Conservation (phyloP, 164 flowering plant species). For the Sedum album region DNA sequence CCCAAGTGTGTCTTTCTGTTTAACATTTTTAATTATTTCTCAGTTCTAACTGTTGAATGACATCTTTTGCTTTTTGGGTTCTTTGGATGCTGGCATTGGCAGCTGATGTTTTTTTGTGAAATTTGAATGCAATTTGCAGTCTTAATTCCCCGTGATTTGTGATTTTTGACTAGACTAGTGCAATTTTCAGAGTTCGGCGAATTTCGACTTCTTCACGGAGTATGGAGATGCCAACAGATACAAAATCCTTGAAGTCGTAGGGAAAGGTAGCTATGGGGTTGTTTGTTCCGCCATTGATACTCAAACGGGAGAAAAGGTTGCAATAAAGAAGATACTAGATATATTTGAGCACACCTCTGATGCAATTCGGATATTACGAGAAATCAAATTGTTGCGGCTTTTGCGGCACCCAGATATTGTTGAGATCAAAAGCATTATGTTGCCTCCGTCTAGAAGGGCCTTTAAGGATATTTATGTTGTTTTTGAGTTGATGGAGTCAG, state of each 20-base stretch:
- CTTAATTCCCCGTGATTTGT: background rate
- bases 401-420: conserved; percentile 66
- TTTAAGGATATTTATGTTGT: conserved; percentile 66
- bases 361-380: conserved; percentile 53
- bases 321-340: conserved; percentile 54
- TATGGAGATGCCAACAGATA: conserved; percentile 60
- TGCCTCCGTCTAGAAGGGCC: conserved; percentile 57
- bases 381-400: conserved; percentile 54
- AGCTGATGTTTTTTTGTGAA: background rate
- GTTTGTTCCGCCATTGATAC: conserved; percentile 63
- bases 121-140: background rate
- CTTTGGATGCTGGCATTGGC: background rate
- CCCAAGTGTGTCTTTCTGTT: background rate
- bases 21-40: background rate
- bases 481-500: conserved; percentile 75
- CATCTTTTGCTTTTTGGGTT: background rate
- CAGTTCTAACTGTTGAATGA: background rate
- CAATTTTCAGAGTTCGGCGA: conserved; percentile 30
- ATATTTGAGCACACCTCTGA: conserved; percentile 59
- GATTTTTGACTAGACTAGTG: background rate
- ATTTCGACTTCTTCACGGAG: conserved; percentile 47
- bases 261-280: conserved; percentile 66
- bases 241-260: conserved; percentile 48
- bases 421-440: conserved; percentile 54
- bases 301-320: conserved; percentile 55